A percentile compares a stretch with the other conserved stretches of the same genome.
These are phyloP conservation scores for Calonectria pseudoturangicola DNA, from an alignment of 2,329 filamentous ascomycete genomes.

Conservation along the genomic window DNA sequence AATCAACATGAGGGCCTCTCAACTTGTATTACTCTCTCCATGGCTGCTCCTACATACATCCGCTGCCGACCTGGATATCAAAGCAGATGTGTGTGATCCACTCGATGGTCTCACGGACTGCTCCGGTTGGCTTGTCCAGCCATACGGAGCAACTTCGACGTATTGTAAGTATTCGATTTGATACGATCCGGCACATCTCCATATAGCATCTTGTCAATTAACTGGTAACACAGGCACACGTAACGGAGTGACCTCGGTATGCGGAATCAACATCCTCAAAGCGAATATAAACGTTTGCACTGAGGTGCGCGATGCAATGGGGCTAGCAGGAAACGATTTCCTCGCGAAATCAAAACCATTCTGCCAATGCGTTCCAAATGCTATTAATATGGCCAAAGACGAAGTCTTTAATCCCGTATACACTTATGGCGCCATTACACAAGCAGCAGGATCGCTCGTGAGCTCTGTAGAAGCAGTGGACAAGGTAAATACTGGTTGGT, in stretches of 20 bases:
- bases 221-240: neutral
- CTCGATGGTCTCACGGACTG: neutral
- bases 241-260: neutral
- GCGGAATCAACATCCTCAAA: slow-evolving; percentile 8
- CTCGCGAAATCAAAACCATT: neutral
- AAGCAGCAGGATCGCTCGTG: neutral
- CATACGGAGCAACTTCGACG: neutral
- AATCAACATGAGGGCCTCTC: neutral
- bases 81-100: neutral
- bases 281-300: slow-evolving; percentile 18
- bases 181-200: neutral
- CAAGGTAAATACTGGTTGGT: neutral
- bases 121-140: neutral
- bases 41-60: neutral
- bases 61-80: slow-evolving; percentile 1
- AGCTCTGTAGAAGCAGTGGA: neutral
- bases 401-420: neutral
- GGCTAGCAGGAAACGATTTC: slow-evolving; percentile 1
- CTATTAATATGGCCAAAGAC: slow-evolving; percentile 8
- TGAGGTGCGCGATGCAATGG: neutral
- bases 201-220: neutral
- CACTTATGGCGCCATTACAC: neutral
- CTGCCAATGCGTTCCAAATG: slow-evolving; percentile 6
- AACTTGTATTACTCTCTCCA: neutral
- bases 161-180: neutral